Percentiles rank a stretch among this genome's conserved stretches.
These are phyloP conservation scores for Madurella fahalii DNA, from an alignment of 2,329 filamentous ascomycete species.

Conservation along the genomic window DNA sequence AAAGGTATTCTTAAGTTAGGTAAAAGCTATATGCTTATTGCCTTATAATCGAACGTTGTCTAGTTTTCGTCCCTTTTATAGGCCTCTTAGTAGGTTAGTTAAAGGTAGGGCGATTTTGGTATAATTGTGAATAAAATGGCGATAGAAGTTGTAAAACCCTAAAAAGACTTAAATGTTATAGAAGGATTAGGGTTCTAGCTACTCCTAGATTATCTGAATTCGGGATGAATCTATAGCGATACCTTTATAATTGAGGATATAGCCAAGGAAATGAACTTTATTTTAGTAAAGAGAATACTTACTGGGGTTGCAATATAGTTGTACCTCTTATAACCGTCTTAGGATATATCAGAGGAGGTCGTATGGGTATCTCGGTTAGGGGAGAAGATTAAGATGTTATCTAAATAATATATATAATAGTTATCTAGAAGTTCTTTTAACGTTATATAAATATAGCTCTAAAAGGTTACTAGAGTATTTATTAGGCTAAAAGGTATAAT, in stretches of 20 bases:
- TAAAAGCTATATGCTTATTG: neutral
- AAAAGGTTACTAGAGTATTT: neutral
- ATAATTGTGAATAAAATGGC: neutral
- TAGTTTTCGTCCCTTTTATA: neutral
- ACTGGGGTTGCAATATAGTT: neutral
- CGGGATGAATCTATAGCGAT: neutral
- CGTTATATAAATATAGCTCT: neutral
- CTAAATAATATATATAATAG: neutral
- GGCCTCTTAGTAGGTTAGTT: neutral
- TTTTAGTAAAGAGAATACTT: neutral
- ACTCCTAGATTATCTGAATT: neutral
- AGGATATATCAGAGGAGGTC: neutral
- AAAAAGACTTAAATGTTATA: neutral
- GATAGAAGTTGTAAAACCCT: neutral
- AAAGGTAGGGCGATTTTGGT: neutral
- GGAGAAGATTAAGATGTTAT: slow-evolving; percentile 1
- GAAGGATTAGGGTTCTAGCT: neutral
- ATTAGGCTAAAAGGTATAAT: too few species aligned
- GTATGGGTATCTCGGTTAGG: neutral
- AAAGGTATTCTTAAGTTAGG: neutral
- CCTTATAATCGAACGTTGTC: neutral
- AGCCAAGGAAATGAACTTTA: neutral
- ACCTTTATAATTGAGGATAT: neutral
- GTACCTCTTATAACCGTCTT: neutral
- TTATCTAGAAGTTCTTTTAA: neutral